Percentiles rank a stretch among this genome's conserved stretches.
Evolutionary conservation across 1,139 yeast species (phyloP).

Genomic region (Hyphopichia fennica): DNA sequence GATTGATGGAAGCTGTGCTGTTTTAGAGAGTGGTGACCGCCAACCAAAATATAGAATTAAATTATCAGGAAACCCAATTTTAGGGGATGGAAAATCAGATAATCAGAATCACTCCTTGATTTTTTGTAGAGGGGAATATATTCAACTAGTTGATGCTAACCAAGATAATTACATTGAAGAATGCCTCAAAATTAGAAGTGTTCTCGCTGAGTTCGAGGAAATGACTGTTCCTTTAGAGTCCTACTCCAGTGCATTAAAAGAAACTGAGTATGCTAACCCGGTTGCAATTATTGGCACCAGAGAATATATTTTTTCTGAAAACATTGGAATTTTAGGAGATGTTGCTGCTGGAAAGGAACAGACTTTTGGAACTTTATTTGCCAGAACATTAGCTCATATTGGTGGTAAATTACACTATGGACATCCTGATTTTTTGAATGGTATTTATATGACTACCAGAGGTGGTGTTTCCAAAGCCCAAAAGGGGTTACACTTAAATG

Average conservation of each 20-base stretch:
- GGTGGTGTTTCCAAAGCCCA: slow-evolving; percentile 61
- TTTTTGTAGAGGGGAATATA: slow-evolving; percentile 53
- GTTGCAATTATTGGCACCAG: slow-evolving; percentile 58
- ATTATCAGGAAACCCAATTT: slow-evolving; percentile 53
- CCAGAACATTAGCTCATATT: slow-evolving; percentile 54
- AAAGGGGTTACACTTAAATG: slow-evolving; percentile 54
- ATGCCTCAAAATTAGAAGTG: slow-evolving; percentile 52
- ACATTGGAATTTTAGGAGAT: slow-evolving; percentile 54
- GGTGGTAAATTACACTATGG: slow-evolving; percentile 60
- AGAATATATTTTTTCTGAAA: slow-evolving; percentile 56
- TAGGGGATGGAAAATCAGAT: slow-evolving; percentile 60
- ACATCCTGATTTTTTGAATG: slow-evolving; percentile 54
- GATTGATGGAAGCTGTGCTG: slow-evolving; percentile 47
- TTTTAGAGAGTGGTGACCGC: slow-evolving; percentile 32
- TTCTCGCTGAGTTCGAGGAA: slow-evolving; percentile 54
- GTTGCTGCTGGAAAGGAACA: slow-evolving; percentile 61
- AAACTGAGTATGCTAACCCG: slow-evolving; percentile 31
- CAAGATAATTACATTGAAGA: slow-evolving; percentile 59
- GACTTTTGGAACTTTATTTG: slow-evolving; percentile 56
- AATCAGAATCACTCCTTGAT: slow-evolving; percentile 54
- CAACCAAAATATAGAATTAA: slow-evolving; percentile 44
- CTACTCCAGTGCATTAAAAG: slow-evolving; percentile 25
- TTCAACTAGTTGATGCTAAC: slow-evolving; percentile 56
- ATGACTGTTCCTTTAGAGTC: slow-evolving; percentile 31
- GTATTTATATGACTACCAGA: slow-evolving; percentile 52